Percentiles rank a stretch among this genome's conserved stretches.
These are phyloP conservation scores for Malassezia equina DNA, from an alignment of 1,284 basidiomycete species.

Conservation along the genomic window DNA sequence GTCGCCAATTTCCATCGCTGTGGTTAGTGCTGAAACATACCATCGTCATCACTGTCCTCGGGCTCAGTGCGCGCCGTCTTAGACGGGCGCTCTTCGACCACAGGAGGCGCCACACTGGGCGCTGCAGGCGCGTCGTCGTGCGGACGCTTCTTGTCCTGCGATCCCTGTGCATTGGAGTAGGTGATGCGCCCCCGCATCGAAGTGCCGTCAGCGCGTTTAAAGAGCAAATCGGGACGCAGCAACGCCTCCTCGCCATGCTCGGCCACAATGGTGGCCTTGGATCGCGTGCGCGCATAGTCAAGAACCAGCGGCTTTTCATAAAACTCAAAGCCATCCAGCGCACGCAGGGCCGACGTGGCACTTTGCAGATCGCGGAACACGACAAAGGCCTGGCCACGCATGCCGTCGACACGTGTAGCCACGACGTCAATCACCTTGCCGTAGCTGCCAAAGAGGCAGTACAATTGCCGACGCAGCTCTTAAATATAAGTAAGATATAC, in stretches of 20 bases:
- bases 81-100: slow-evolving; percentile 14
- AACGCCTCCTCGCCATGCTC: slow-evolving; percentile 33
- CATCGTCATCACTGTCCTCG: slow-evolving; percentile 50
- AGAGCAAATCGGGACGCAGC: slow-evolving; percentile 21
- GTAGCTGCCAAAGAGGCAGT: slow-evolving; percentile 81
- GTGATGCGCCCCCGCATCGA: slow-evolving; percentile 24
- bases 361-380: slow-evolving; percentile 80
- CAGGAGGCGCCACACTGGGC: slow-evolving; percentile 17
- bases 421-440: slow-evolving; percentile 87
- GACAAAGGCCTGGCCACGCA: slow-evolving; percentile 91
- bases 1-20: slow-evolving; percentile 72
- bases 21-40: slow-evolving; percentile 1
- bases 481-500: slow-evolving; percentile 17
- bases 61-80: slow-evolving; percentile 37
- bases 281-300: slow-evolving; percentile 73
- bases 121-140: slow-evolving; percentile 47
- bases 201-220: slow-evolving; percentile 19
- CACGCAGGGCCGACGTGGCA: slow-evolving; percentile 80
- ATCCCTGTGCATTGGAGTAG: slow-evolving; percentile 51
- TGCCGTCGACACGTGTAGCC: slow-evolving; percentile 73
- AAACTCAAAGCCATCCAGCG: slow-evolving; percentile 79
- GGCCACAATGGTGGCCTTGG: slow-evolving; percentile 59
- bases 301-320: slow-evolving; percentile 87
- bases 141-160: slow-evolving; percentile 60
- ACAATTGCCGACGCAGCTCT: slow-evolving; percentile 74